phyloP scores from a whole-genome alignment of 768 basidiomycete genomes.

The Pisolithus microcarpus region DNA sequence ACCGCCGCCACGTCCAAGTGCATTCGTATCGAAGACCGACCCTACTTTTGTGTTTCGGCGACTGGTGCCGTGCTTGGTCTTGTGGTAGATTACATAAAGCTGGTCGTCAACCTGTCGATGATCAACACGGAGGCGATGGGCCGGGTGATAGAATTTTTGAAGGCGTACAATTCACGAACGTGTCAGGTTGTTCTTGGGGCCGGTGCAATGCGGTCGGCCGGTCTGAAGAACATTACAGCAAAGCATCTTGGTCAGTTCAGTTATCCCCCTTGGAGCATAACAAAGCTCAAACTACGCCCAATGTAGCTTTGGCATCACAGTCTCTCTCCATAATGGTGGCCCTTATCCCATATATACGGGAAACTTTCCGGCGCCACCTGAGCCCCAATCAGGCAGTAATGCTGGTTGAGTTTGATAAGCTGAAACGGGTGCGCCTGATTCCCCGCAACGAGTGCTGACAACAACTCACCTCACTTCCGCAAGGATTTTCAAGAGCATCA shows the following conservation, averaged over 20 bases:
- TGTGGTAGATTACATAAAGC: slow-evolving; percentile 77
- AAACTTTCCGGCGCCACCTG: slow-evolving; percentile 89
- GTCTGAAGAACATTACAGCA: slow-evolving; percentile 96
- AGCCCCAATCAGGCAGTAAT: slow-evolving; percentile 94
- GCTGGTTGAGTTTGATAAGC: slow-evolving; percentile 96
- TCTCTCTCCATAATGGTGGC: slow-evolving; percentile 91
- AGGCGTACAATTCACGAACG: slow-evolving; percentile 95
- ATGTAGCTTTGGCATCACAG: slow-evolving; percentile 86
- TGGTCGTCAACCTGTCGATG: slow-evolving; percentile 82
- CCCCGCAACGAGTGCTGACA: not conserved
- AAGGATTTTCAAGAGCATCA: slow-evolving; percentile 99
- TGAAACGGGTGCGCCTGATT: slow-evolving; percentile 72
- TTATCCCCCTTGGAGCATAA: slow-evolving; percentile 3
- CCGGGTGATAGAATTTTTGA: slow-evolving; percentile 89
- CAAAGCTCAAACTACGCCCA: slow-evolving; percentile 8
- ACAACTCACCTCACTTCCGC: not conserved
- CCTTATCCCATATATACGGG: slow-evolving; percentile 92
- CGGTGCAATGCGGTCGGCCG: slow-evolving; percentile 98
- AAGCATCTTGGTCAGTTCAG: slow-evolving; percentile 77
- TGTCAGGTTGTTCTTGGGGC: slow-evolving; percentile 98
- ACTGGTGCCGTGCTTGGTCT: slow-evolving; percentile 69
- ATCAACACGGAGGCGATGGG: slow-evolving; percentile 95
- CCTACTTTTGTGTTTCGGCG: slow-evolving; percentile 81
- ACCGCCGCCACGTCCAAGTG: slow-evolving; percentile 42
- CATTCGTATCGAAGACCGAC: slow-evolving; percentile 72